Evolutionary conservation across 495 filamentous ascomycete species (phyloP), one percentile per base, ranked within the genome.

Genomic region (Opeltia flavorubescens): DNA sequence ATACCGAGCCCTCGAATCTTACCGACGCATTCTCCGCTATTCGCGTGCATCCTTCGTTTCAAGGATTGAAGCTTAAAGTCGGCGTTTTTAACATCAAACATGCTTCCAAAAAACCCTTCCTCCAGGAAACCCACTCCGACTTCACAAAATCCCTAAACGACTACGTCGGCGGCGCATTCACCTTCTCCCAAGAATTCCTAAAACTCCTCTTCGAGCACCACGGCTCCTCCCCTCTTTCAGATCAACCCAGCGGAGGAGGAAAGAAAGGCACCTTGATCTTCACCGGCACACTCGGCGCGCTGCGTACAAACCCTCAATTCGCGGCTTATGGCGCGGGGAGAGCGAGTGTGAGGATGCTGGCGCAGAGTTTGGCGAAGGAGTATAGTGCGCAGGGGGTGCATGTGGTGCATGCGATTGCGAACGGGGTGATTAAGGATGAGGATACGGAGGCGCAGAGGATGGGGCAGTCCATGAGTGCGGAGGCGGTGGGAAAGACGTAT

Each of bases 231-330:
- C 52, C 58, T 7, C 57, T 69, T 1, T 52, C 59, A 17, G 62
- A 62, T 9, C n/a, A n/a, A n/a, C n/a, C n/a, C n/a, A n/a, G n/a
- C 29, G 62, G 57, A 5, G 62, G 57, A 1, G 46, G 50, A 44
- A 71, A 73, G 56, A 70, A 71, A 42, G 67, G 68, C 13, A 69
- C 68, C 0, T 30, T 70, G 15, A 69, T 73, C 45, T 69, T 71
- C 53, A 69, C 68, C 0, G 67, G 68, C 3, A 70, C 67, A 1
- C 50, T 71, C 13, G 69, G 66, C 1, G 66, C 68, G 0, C 47
- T 73, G 44, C 50, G 68, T 12, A 63, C 60, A 43, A 64, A 57
- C 44, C 64, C 68, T 1, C 58, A 70, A 45, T 73, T 57, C 47
- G 65, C 59, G 4, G 63, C 67, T 2, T 71, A 70, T 49, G 69